These are phyloP conservation scores for Fraxinus excelsior DNA, from an alignment of 257 asterid genomes.

Conservation along the genomic window DNA sequence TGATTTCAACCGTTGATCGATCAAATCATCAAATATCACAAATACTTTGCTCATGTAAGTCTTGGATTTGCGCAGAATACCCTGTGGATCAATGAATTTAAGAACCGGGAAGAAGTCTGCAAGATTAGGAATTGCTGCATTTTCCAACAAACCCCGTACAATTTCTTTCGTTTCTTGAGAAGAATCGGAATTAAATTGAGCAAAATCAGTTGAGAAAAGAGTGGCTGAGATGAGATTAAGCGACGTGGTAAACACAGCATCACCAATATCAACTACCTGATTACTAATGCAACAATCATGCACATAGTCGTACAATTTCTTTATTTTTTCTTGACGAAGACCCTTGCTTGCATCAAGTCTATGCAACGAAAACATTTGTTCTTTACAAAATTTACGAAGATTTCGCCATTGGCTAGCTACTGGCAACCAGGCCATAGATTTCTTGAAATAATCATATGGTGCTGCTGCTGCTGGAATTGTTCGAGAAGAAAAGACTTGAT, in stretches of 20 bases:
- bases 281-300: neutral
- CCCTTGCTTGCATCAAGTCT: constrained; percentile 22
- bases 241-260: neutral
- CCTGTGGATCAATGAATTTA: constrained; percentile 5
- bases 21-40: constrained; percentile 1
- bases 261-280: neutral
- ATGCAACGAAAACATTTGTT: neutral
- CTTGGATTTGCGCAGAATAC: neutral
- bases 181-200: neutral
- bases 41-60: neutral
- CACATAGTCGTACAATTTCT: neutral
- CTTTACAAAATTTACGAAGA: constrained; percentile 4
- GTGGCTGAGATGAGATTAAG: neutral
- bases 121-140: neutral
- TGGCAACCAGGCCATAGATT: constrained; percentile 5
- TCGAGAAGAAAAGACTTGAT: constrained; percentile 1
- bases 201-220: neutral
- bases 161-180: constrained; percentile 7
- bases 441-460: neutral
- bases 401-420: constrained; percentile 1
- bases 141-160: neutral
- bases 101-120: neutral
- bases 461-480: neutral
- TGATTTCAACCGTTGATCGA: neutral
- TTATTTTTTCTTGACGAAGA: constrained; percentile 9